phyloP scores from a whole-genome alignment of 2,329 filamentous ascomycete genomes.

The Triangularia setosa region DNA sequence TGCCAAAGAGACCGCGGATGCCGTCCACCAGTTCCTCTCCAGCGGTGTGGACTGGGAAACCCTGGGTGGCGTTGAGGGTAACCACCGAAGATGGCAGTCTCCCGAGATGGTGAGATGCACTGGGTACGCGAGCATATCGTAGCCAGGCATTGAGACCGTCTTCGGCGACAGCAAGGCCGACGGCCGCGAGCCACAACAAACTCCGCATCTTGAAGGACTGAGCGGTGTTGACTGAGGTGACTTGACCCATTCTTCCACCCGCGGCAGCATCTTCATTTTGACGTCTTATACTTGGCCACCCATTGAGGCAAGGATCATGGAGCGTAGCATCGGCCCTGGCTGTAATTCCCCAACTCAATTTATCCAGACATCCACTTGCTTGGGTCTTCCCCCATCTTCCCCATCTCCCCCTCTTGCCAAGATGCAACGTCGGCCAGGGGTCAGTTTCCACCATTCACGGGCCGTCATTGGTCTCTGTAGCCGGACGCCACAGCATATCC shows the following conservation, averaged over 20 bases:
- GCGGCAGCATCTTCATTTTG: not conserved
- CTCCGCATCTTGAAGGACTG: not conserved
- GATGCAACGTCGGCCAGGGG: not conserved
- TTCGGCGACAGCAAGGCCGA: conserved; percentile 47
- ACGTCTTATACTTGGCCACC: not conserved
- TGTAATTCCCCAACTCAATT: conserved; percentile 10
- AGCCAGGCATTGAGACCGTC: conserved; percentile 61
- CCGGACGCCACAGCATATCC: not conserved
- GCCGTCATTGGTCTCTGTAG: not conserved
- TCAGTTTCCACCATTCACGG: not conserved
- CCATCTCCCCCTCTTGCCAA: conserved; percentile 7
- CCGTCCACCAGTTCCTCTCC: conserved; percentile 56
- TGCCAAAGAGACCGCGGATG: conserved; percentile 54
- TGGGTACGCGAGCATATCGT: conserved; percentile 53
- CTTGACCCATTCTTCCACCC: not conserved
- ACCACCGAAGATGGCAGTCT: conserved; percentile 26
- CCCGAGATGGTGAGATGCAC: conserved; percentile 16
- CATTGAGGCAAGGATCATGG: not conserved
- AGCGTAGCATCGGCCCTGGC: conserved; percentile 9
- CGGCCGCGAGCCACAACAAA: conserved; percentile 17
- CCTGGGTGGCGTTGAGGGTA: conserved; percentile 44
- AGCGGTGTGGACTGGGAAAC: conserved; percentile 56
- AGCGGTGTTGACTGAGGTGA: not conserved
- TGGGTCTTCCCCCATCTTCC: conserved; percentile 5
- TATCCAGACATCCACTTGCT: conserved; percentile 11